Conservation (phyloP, 2,329 filamentous ascomycete genomes). For the Exophiala oligosperma region DNA sequence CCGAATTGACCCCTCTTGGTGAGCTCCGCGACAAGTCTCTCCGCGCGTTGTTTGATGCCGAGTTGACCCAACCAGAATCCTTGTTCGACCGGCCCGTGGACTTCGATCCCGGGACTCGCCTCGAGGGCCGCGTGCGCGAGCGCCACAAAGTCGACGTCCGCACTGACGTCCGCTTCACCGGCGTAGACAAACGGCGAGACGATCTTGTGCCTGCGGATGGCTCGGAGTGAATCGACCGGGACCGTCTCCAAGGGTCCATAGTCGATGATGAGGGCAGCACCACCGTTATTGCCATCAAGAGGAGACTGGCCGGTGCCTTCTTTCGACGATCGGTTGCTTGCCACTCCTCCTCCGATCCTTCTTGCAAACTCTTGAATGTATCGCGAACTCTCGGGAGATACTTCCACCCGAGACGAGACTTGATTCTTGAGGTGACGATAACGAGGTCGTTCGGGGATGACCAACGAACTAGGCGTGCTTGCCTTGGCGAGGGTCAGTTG, state of each 20-base stretch:
- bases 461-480: conserved; percentile 77
- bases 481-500: conserved; percentile 75
- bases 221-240: conserved; percentile 84
- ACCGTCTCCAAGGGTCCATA: conserved; percentile 81
- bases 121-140: conserved; percentile 78
- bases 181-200: conserved; percentile 79
- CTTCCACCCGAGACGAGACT: conserved; percentile 74
- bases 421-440: conserved; percentile 72
- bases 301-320: conserved; percentile 52
- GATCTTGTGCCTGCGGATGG: conserved; percentile 73
- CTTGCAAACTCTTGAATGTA: conserved; percentile 79
- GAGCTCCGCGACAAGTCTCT: conserved; percentile 59
- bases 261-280: conserved; percentile 92
- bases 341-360: conserved; percentile 69
- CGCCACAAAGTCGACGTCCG: conserved; percentile 89
- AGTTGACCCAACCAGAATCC: conserved; percentile 74
- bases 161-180: conserved; percentile 82
- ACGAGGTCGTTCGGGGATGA: conserved; percentile 76
- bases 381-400: conserved; percentile 82
- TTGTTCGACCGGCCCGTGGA: conserved; percentile 89
- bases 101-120: conserved; percentile 78
- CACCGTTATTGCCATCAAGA: conserved; percentile 35
- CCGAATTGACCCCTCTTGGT: conserved; percentile 30
- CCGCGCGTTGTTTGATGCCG: conserved; percentile 78
- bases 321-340: conserved; percentile 9